Evolutionary conservation across 2,329 filamentous ascomycete genomes (phyloP), one percentile per base, ranked within the genome.

Genomic region (Penicillium freii): DNA sequence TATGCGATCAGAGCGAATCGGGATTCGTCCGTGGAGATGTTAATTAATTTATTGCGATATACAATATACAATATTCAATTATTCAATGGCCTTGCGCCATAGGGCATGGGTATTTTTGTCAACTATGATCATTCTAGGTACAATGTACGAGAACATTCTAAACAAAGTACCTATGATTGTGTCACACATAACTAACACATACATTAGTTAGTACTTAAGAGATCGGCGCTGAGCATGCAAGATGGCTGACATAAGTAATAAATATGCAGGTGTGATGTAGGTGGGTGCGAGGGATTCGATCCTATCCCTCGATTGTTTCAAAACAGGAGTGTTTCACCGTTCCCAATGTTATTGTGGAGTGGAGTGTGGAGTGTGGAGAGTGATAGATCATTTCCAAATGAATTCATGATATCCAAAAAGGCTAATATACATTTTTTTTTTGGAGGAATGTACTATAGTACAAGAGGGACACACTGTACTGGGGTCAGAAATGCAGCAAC

Each of bases 341-440:
- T 50, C 11, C n/a, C 9, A 34, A 5, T 10, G 10, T n/a, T 11
- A 46, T 11, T n/a, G 51, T 53, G 23, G 34, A 17, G 43, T 25
- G 19, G n/a, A 42, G 15, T n/a, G 33, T 17, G 43, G 42, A 38
- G 21, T 43, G 40, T 42, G 40, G 51, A 54, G 27, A 19, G 15
- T 10, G 13, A 36, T 34, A 21, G 23, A 45, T 53, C 52, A 53
- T 47, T 47, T 42, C 29, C 34, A 46, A 29, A 36, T 49, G 13
- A 13, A 52, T 56, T 36, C 38, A 52, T 33, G 27, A 21, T 46
- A 31, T 53, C 49, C 49, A 53, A 51, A 50, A 50, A 44, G 27
- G 27, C 29, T 57, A 57, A 57, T 57, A 31, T 57, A 57, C 54
- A 57, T 53, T 53, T 57, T 52, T 45, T 45, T 45, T 45, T 51